phyloP scores from a whole-genome alignment of 805 yeast species.

The Tetrapisispora taiwanensis region DNA sequence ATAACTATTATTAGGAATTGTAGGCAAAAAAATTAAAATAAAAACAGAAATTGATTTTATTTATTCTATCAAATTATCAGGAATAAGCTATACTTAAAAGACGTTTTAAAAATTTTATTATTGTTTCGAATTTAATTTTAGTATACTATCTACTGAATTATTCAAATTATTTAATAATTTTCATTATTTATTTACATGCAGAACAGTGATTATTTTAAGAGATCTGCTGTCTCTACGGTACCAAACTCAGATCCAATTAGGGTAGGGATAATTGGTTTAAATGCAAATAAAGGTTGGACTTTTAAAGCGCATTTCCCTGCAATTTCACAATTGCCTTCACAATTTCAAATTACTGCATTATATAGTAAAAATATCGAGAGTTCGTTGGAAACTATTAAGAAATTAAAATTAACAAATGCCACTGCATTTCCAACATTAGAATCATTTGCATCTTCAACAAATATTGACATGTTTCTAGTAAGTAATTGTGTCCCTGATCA shows the following conservation, averaged over 20 bases:
- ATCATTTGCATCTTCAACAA: constrained; percentile 14
- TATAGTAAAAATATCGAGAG: constrained; percentile 15
- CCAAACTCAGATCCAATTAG: constrained; percentile 22
- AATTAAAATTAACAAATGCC: constrained; percentile 19
- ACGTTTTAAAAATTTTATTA: too few relatives aligned
- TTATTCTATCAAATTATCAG: too few relatives aligned
- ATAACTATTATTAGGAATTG: too few relatives aligned
- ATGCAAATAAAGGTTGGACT: constrained; percentile 23
- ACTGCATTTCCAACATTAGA: constrained; percentile 19
- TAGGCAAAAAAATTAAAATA: too few relatives aligned
- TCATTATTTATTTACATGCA: too few relatives aligned
- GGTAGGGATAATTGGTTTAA: constrained; percentile 24
- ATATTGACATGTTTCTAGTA: constrained; percentile 23
- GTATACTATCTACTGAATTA: too few relatives aligned
- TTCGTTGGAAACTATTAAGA: constrained; percentile 16
- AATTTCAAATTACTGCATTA: constrained; percentile 23
- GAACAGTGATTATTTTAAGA: constrained; percentile 19
- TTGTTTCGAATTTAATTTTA: too few relatives aligned
- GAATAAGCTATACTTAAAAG: too few relatives aligned
- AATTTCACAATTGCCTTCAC: constrained; percentile 22
- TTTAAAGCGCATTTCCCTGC: constrained; percentile 25
- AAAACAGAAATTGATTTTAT: too few relatives aligned
- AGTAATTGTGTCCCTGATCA: constrained; percentile 17
- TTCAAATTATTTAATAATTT: too few relatives aligned
- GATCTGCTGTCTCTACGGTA: constrained; percentile 25